phyloP scores from a whole-genome alignment of 176 grass and related monocot species.

The Triticum timopheevii region DNA sequence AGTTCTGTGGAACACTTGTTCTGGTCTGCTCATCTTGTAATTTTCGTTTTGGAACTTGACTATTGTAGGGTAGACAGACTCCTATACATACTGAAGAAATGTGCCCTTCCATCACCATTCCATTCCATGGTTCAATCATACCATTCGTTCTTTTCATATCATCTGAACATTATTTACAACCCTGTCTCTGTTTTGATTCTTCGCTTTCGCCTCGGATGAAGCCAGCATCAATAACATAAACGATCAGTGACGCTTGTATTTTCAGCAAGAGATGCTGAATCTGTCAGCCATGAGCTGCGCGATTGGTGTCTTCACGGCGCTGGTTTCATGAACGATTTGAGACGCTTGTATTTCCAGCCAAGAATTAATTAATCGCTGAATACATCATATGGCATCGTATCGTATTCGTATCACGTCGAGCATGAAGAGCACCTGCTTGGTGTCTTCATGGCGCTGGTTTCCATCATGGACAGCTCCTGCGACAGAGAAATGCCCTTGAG shows the following conservation, averaged over 20 bases:
- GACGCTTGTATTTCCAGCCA: not conserved
- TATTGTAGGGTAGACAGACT: constrained; percentile 39
- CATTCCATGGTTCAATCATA: not conserved
- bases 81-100: constrained; percentile 38
- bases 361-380: not conserved
- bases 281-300: not conserved
- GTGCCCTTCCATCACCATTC: not conserved
- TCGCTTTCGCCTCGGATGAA: not conserved
- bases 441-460: constrained; percentile 67
- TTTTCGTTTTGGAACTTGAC: constrained; percentile 4
- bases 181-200: not conserved
- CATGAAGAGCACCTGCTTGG: constrained; percentile 55
- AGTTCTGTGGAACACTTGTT: not conserved
- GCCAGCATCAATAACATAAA: not conserved
- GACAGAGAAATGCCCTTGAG: constrained; percentile 55
- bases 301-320: not conserved
- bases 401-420: constrained; percentile 32
- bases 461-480: constrained; percentile 66
- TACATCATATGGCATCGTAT: not conserved
- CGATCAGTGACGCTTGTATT: not conserved
- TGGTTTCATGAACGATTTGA: too few species aligned
- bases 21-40: constrained; percentile 25
- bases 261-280: not conserved
- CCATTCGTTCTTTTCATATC: not conserved
- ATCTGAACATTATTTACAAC: not conserved